These are phyloP conservation scores for Corymbia citriodora DNA, from an alignment of 441 rosid genomes.

Conservation along the genomic window DNA sequence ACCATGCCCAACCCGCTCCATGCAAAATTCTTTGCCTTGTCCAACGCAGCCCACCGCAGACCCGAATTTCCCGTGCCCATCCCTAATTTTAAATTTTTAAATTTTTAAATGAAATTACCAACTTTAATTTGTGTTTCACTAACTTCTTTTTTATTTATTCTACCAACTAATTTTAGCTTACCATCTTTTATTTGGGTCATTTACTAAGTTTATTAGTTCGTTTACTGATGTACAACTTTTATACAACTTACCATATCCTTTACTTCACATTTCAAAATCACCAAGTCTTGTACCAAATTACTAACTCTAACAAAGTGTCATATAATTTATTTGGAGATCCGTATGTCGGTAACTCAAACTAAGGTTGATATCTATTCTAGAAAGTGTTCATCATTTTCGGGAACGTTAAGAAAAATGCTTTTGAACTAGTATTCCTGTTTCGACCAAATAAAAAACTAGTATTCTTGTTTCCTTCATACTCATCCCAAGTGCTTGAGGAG, in stretches of 20 bases:
- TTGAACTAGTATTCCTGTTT: background rate
- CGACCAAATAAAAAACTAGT: too few species aligned
- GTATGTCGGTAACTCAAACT: background rate
- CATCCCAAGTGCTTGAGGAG: background rate
- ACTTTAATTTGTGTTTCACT: background rate
- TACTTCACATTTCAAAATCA: too few species aligned
- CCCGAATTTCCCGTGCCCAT: too few species aligned
- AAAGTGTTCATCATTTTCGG: background rate
- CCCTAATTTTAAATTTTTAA: too few species aligned
- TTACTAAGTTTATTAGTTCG: too few species aligned
- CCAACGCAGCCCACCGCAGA: accelerated
- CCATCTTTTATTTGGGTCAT: too few species aligned
- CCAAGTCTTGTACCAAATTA: too few species aligned
- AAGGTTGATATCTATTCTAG: background rate
- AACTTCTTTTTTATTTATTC: background rate
- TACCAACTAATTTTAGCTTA: background rate
- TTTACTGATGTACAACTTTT: too few species aligned
- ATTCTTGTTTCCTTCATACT: background rate
- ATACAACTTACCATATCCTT: too few species aligned
- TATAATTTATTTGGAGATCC: background rate
- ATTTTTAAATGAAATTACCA: background rate
- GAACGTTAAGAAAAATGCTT: background rate
- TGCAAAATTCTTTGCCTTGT: background rate
- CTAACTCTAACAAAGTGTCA: too few species aligned
- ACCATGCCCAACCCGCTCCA: background rate